Conservation (phyloP, 2,329 filamentous ascomycete species). For the Colletotrichum australisinense region DNA sequence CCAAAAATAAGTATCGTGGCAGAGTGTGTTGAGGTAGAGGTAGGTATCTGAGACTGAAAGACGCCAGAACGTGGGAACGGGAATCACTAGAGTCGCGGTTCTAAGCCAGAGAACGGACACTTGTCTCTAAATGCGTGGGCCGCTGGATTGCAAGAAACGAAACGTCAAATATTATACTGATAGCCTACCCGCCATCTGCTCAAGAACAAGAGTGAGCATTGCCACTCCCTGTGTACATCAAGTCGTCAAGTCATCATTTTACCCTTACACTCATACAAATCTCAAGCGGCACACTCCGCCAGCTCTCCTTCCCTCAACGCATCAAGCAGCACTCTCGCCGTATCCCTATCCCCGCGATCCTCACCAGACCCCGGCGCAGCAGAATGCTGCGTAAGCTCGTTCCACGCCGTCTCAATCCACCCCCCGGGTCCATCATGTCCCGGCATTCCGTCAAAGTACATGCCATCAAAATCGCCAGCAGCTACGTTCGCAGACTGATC, state of each 20-base stretch:
- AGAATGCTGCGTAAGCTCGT: constrained; percentile 40
- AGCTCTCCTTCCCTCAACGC: constrained; percentile 47
- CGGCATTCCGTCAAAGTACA: constrained; percentile 44
- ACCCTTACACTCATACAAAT: not conserved
- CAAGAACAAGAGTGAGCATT: too few species aligned
- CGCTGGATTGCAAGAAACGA: too few species aligned
- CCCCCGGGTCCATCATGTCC: constrained; percentile 43
- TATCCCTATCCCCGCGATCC: constrained; percentile 49
- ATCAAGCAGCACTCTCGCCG: constrained; percentile 51
- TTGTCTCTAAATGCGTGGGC: too few species aligned
- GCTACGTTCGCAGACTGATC: constrained; percentile 39
- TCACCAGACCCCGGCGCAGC: constrained; percentile 26
- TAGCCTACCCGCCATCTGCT: not conserved
- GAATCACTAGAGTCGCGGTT: too few species aligned
- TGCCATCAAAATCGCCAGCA: constrained; percentile 40
- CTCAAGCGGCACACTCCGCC: constrained; percentile 35
- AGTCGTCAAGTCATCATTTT: not conserved
- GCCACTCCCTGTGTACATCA: not conserved
- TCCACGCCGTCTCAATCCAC: constrained; percentile 53
- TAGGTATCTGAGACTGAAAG: too few species aligned
- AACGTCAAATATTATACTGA: not conserved
- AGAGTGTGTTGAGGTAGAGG: too few species aligned
- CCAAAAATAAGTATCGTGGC: too few species aligned
- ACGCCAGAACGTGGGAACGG: too few species aligned
- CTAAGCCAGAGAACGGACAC: too few species aligned